These are phyloP conservation scores for Fonsecaea pedrosoi DNA, from an alignment of 2,329 filamentous ascomycete species.

Conservation along the genomic window DNA sequence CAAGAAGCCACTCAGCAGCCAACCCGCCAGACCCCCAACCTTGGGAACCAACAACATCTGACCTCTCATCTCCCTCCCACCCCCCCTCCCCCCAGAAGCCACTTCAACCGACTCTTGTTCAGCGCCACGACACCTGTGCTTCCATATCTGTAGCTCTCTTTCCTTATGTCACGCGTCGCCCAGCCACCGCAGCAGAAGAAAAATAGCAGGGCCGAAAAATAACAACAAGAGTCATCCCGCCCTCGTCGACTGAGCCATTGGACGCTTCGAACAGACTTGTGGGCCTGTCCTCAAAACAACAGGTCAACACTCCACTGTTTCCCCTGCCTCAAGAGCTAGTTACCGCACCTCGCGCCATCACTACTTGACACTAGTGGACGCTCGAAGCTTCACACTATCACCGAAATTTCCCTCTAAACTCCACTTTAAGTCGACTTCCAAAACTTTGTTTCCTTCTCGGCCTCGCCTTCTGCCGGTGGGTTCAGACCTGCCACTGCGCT, in stretches of 20 bases:
- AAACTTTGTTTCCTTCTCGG: slow-evolving; percentile 29
- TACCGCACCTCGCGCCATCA: slow-evolving; percentile 30
- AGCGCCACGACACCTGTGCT: slow-evolving; percentile 6
- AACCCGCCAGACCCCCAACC: slow-evolving; percentile 5
- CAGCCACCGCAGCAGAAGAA: not conserved
- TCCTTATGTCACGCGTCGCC: slow-evolving; percentile 22
- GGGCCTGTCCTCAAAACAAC: slow-evolving; percentile 12
- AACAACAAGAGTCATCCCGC: slow-evolving; percentile 11
- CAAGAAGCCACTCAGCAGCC: slow-evolving; percentile 21
- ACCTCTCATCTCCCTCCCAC: not conserved
- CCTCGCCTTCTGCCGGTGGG: slow-evolving; percentile 32
- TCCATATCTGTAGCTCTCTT: slow-evolving; percentile 3
- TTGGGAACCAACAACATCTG: slow-evolving; percentile 3
- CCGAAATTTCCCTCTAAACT: slow-evolving; percentile 21
- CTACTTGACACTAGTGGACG: slow-evolving; percentile 24
- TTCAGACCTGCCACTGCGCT: slow-evolving; percentile 30
- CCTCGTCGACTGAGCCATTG: slow-evolving; percentile 12
- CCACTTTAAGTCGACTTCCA: slow-evolving; percentile 28
- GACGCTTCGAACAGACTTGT: slow-evolving; percentile 12
- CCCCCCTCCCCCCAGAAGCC: not conserved
- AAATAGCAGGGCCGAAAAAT: slow-evolving; percentile 8
- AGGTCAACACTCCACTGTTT: slow-evolving; percentile 4
- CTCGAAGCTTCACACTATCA: slow-evolving; percentile 30
- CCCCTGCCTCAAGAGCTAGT: slow-evolving; percentile 27
- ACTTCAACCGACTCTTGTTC: slow-evolving; percentile 1